Conservation (phyloP, 371 early-diverging fungal species). For the Mucor irregularis region DNA sequence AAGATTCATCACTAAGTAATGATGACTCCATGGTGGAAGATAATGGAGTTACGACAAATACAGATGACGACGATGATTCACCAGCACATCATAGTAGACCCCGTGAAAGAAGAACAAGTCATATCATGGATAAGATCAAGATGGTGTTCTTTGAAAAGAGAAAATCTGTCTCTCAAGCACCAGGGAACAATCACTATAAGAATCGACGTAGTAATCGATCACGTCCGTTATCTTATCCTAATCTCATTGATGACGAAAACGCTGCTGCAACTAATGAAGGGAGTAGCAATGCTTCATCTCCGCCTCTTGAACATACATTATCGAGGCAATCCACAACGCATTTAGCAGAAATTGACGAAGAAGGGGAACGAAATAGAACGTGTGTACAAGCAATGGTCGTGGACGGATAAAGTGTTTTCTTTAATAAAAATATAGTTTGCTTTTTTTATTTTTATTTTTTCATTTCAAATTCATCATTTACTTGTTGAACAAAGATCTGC, state of each 20-base stretch:
- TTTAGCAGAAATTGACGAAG: neutral
- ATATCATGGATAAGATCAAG: slow-evolving; percentile 40
- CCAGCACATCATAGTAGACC: neutral
- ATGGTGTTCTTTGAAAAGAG: slow-evolving; percentile 44
- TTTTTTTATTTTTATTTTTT: neutral
- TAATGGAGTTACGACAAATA: neutral
- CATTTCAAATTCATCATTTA: slow-evolving; percentile 39
- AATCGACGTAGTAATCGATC: slow-evolving; percentile 17
- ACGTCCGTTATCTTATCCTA: slow-evolving; percentile 42
- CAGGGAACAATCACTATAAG: slow-evolving; percentile 9
- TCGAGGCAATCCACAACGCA: slow-evolving; percentile 16
- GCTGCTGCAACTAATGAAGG: neutral
- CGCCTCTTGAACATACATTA: slow-evolving; percentile 7
- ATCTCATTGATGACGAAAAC: neutral
- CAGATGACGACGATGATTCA: neutral
- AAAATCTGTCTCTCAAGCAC: slow-evolving; percentile 22
- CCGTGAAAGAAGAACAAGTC: slow-evolving; percentile 19
- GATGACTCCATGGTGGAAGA: neutral
- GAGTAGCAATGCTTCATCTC: neutral
- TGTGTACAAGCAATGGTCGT: neutral
- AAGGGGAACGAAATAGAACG: neutral
- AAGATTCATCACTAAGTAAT: neutral
- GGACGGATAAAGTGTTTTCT: neutral
- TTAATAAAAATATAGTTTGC: neutral
- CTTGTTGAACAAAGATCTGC: slow-evolving; percentile 51